These are phyloP conservation scores for Solanum chiquidenum DNA, from an alignment of 257 asterid species.

Conservation along the genomic window DNA sequence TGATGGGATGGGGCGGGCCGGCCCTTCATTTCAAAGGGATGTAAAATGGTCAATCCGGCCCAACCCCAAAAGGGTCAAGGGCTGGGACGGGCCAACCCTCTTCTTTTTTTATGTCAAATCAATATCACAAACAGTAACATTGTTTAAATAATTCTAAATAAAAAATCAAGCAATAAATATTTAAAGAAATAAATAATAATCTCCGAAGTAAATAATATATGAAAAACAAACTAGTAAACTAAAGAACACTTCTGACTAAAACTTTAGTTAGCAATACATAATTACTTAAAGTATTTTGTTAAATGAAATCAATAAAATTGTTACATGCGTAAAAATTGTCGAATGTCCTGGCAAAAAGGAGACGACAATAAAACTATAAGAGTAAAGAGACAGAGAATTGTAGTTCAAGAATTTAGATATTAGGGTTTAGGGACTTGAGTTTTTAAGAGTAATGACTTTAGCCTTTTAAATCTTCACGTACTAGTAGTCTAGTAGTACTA, in stretches of 20 bases:
- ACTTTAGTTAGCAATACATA: background rate
- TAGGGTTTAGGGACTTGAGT: too few species aligned
- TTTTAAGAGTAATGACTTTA: too few species aligned
- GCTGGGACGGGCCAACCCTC: accelerated
- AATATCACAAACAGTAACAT: too few species aligned
- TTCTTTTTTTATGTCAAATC: background rate
- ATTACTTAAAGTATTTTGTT: background rate
- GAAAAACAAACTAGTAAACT: background rate
- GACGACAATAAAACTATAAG: background rate
- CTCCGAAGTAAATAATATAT: too few species aligned
- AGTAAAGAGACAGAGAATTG: background rate
- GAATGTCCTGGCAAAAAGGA: background rate
- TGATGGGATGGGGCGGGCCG: background rate
- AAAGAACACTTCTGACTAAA: background rate
- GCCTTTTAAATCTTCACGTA: too few species aligned
- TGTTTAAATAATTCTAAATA: too few species aligned
- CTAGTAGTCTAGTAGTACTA: too few species aligned
- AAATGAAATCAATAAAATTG: background rate
- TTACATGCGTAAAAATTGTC: background rate
- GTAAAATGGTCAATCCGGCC: background rate
- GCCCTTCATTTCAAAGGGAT: background rate
- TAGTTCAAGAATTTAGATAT: too few species aligned
- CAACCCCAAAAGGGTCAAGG: background rate
- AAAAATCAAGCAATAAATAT: too few species aligned
- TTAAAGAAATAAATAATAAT: too few species aligned